Conservation (phyloP, 495 filamentous ascomycete genomes). For the Daldinia caldariorum region DNA sequence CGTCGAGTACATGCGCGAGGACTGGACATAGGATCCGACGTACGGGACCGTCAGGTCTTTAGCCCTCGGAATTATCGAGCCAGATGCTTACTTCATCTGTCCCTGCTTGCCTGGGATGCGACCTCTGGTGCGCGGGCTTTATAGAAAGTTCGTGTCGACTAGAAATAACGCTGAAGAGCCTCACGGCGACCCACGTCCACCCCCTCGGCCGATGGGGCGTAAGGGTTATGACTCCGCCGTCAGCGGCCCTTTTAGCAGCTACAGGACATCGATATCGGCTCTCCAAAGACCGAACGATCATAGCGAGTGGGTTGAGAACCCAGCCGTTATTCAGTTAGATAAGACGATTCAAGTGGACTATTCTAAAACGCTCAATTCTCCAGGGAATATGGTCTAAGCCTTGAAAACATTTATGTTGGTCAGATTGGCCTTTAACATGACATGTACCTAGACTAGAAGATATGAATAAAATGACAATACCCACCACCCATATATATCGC, state of each 20-base stretch:
- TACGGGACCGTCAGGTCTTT: neutral
- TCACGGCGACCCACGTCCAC: neutral
- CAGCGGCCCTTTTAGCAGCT: neutral
- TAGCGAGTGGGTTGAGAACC: neutral
- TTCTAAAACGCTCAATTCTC: neutral
- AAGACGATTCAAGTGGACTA: neutral
- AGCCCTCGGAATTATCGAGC: neutral
- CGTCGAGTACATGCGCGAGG: neutral
- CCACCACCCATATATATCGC: too few species aligned
- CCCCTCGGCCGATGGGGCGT: neutral
- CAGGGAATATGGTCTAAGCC: neutral
- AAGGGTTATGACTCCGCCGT: neutral
- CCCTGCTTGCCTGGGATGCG: neutral
- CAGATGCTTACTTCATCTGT: constrained; percentile 5
- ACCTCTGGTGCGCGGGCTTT: constrained; percentile 5
- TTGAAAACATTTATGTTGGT: too few species aligned
- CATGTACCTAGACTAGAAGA: too few species aligned
- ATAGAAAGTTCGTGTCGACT: neutral
- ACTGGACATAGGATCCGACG: neutral
- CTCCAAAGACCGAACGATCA: neutral
- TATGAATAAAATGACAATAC: too few species aligned
- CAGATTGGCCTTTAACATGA: too few species aligned
- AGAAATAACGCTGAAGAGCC: neutral
- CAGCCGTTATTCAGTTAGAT: neutral
- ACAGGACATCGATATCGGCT: neutral